Evolutionary conservation across 495 filamentous ascomycete genomes (phyloP).

Genomic region (Neohortaea acidophila): DNA sequence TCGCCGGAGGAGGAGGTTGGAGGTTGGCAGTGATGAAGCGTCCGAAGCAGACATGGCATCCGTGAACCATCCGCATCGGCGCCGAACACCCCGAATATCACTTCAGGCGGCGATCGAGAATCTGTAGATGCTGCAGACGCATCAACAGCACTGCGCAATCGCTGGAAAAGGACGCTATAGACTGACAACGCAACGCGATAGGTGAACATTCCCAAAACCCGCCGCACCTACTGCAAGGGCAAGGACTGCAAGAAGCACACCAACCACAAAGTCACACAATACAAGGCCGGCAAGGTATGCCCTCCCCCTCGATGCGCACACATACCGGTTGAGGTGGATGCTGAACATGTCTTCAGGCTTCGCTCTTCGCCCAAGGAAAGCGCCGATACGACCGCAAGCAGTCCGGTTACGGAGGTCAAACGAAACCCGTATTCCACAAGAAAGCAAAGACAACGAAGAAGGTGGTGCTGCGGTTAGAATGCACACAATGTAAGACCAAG

Average conservation of each 20-base stretch:
- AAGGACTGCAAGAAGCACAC: conserved; percentile 87
- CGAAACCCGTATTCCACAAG: conserved; percentile 99
- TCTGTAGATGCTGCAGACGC: too few relatives aligned
- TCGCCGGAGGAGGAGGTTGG: too few relatives aligned
- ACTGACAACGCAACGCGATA: too few relatives aligned
- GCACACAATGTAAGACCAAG: conserved; percentile 94
- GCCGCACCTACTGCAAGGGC: conserved; percentile 89
- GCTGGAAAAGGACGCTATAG: too few relatives aligned
- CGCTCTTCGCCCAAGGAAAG: conserved; percentile 94
- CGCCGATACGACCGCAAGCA: conserved; percentile 99
- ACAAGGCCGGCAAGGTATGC: conserved; percentile 83
- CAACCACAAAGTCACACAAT: conserved; percentile 87
- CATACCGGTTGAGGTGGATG: neutral
- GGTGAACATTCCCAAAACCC: conserved; percentile 85
- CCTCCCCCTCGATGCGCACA: neutral
- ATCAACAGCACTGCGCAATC: too few relatives aligned
- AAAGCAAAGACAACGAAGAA: conserved; percentile 99
- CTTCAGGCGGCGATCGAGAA: too few relatives aligned
- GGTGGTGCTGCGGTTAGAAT: conserved; percentile 94
- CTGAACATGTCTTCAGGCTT: conserved; percentile 42
- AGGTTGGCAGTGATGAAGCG: too few relatives aligned
- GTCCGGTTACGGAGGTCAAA: conserved; percentile 99
- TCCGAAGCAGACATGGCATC: too few relatives aligned
- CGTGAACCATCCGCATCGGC: too few relatives aligned
- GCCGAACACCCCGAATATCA: too few relatives aligned